phyloP scores from a whole-genome alignment of 768 basidiomycete genomes.

The Mycena galericulata region DNA sequence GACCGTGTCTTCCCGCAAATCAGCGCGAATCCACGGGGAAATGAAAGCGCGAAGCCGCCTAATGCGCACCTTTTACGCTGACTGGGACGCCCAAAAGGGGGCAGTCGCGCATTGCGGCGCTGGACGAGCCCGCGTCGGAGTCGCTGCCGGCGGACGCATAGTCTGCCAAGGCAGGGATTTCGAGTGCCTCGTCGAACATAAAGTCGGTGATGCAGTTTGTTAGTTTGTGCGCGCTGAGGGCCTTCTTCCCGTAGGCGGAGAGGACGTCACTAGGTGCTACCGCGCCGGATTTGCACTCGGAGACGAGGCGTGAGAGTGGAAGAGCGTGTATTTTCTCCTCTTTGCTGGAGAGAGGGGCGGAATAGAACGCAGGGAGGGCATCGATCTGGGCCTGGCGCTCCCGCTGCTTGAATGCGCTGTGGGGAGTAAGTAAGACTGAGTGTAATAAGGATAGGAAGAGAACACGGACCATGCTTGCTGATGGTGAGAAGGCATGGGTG shows the following conservation, averaged over 20 bases:
- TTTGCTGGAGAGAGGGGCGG: conserved; percentile 53
- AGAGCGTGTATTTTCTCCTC: conserved; percentile 64
- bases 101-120: conserved; percentile 37
- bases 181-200: conserved; percentile 50
- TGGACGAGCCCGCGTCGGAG: conserved; percentile 40
- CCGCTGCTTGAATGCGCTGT: conserved; percentile 58
- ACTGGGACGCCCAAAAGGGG: conserved; percentile 72
- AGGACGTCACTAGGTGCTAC: conserved; percentile 56
- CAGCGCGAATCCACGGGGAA: background rate
- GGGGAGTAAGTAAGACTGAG: background rate
- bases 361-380: conserved; percentile 52
- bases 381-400: conserved; percentile 59
- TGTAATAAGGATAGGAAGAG: too few relatives aligned
- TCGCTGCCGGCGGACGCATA: conserved; percentile 48
- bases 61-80: too few relatives aligned
- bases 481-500: conserved; percentile 30
- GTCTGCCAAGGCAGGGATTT: conserved; percentile 20
- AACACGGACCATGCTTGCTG: conserved; percentile 29
- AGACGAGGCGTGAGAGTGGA: conserved; percentile 59
- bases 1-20: conserved; percentile 46
- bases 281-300: conserved; percentile 55
- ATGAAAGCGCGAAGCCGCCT: too few relatives aligned
- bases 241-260: conserved; percentile 59
- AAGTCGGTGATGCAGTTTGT: conserved; percentile 76
- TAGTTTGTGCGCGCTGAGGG: conserved; percentile 59